Evolutionary conservation across 768 basidiomycete species (phyloP), one percentile per base, ranked within the genome.

Genomic region (Leccinum variicolor): DNA sequence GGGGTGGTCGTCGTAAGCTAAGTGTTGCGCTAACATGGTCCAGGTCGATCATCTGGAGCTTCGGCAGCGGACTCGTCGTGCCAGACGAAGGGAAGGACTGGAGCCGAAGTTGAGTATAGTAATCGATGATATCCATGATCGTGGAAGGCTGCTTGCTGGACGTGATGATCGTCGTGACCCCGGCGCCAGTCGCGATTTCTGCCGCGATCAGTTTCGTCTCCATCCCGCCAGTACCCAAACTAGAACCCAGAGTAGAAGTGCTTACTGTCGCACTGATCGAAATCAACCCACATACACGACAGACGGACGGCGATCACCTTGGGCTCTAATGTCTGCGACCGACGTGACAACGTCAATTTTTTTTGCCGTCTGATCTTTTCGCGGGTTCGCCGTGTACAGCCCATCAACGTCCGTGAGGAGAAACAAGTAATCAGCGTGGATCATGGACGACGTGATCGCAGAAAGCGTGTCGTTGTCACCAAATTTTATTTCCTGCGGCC

Each of bases 401-500:
- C 93, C 92, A 59, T 98, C 94, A 5, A 99, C 97, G 64, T 99
- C 97, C 2, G 97, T 99, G 36, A 98, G 77, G 3, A 99, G 81
- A 73, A 98, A 98, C 11, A 98, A 84, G 70, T 94, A 99, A 72
- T 98, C 96, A 17, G 97, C 97, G 62, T 96, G 92, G 25, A 98
- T 88, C 91, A 99, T 98, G 7, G 92, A 92, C 4, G 94, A 89
- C 1, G 97, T 95, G 58, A 99, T 95, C 19, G 97, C 97, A 41
- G 96, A 98, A 17, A 99, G 78, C 0, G 96, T 98, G 71, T 99
- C 97, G 71, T 98, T 98, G 76, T 98, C 97, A 50, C 97, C 97
- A 64, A 99, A 99, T 90, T 94, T 96, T 61, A 99, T 98, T 88
- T 99, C 97, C 93, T 95, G 67, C 8, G 9, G 19, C 19, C n/a